Conservation (phyloP, 2,329 filamentous ascomycete species). For the Cryphonectria radicalis region DNA sequence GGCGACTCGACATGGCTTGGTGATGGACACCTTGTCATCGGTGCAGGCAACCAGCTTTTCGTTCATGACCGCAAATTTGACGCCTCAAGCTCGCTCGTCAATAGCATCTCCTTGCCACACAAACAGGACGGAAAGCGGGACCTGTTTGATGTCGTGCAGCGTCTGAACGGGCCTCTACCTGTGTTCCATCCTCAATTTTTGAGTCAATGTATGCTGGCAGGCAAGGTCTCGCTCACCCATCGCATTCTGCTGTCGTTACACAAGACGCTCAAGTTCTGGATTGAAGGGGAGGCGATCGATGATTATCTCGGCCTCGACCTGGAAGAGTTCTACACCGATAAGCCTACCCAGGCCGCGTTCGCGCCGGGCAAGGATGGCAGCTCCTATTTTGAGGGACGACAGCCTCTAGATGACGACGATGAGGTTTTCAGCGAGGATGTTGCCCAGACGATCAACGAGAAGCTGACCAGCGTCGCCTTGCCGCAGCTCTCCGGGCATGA, state of each 20-base stretch:
- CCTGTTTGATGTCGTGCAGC: conserved; percentile 79
- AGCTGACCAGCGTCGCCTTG: conserved; percentile 73
- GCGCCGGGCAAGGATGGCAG: conserved; percentile 38
- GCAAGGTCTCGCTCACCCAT: conserved; percentile 74
- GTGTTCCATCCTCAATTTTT: conserved; percentile 92
- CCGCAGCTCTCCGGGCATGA: conserved; percentile 82
- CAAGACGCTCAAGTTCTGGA: conserved; percentile 79
- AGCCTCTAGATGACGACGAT: conserved; percentile 55
- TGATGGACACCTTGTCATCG: conserved; percentile 83
- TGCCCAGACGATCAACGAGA: conserved; percentile 73
- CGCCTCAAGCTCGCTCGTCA: conserved; percentile 62
- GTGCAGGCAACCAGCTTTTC: conserved; percentile 89
- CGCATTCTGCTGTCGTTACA: conserved; percentile 73
- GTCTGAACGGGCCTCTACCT: conserved; percentile 84
- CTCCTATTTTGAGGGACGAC: conserved; percentile 44
- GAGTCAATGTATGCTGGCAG: conserved; percentile 81
- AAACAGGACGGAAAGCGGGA: conserved; percentile 61
- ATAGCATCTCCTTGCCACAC: conserved; percentile 53
- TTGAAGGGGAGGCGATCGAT: conserved; percentile 79
- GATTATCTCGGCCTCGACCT: conserved; percentile 71
- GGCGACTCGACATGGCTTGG: conserved; percentile 92
- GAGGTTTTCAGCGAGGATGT: conserved; percentile 72
- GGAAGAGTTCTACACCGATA: conserved; percentile 59
- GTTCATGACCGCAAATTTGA: conserved; percentile 79
- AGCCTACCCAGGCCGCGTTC: conserved; percentile 23